These are phyloP conservation scores for Agrocybe pediades DNA, from an alignment of 768 basidiomycete genomes.

Conservation along the genomic window DNA sequence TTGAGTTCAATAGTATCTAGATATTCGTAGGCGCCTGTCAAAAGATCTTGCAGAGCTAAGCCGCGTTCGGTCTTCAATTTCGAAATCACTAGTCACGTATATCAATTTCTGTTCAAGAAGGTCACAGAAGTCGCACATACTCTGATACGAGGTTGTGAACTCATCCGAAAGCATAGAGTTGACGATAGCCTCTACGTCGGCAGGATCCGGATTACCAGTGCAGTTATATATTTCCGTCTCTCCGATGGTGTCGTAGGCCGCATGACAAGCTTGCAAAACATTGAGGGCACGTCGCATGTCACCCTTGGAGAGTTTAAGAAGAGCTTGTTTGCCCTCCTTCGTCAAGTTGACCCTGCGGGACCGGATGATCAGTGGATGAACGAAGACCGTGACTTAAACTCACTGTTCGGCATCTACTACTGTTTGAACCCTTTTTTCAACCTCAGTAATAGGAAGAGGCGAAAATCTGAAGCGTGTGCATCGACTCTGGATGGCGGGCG, in stretches of 20 bases:
- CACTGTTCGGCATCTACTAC: slow-evolving; percentile 88
- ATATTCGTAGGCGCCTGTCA: slow-evolving; percentile 90
- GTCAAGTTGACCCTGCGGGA: slow-evolving; percentile 77
- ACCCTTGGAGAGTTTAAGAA: slow-evolving; percentile 93
- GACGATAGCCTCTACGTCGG: slow-evolving; percentile 91
- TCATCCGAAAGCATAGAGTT: slow-evolving; percentile 96
- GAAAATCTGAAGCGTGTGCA: slow-evolving; percentile 98
- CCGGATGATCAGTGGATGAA: neutral
- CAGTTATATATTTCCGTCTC: slow-evolving; percentile 96
- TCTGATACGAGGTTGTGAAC: slow-evolving; percentile 88
- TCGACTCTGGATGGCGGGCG: slow-evolving; percentile 96
- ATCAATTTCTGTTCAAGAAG: slow-evolving; percentile 1
- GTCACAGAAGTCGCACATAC: slow-evolving; percentile 39
- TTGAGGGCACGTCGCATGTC: slow-evolving; percentile 98
- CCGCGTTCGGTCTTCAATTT: slow-evolving; percentile 90
- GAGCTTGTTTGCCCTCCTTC: slow-evolving; percentile 81
- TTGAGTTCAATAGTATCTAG: slow-evolving; percentile 85
- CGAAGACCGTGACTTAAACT: slow-evolving; percentile 19
- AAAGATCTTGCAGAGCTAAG: slow-evolving; percentile 91
- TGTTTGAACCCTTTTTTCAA: slow-evolving; percentile 76
- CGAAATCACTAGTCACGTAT: slow-evolving; percentile 67
- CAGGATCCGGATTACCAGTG: slow-evolving; percentile 94
- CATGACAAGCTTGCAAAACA: slow-evolving; percentile 96
- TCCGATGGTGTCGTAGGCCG: slow-evolving; percentile 87
- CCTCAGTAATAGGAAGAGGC: slow-evolving; percentile 82